Evolutionary conservation across 2,329 filamentous ascomycete species (phyloP), one percentile per base, ranked within the genome.

Genomic region (Penicillium sp.): DNA sequence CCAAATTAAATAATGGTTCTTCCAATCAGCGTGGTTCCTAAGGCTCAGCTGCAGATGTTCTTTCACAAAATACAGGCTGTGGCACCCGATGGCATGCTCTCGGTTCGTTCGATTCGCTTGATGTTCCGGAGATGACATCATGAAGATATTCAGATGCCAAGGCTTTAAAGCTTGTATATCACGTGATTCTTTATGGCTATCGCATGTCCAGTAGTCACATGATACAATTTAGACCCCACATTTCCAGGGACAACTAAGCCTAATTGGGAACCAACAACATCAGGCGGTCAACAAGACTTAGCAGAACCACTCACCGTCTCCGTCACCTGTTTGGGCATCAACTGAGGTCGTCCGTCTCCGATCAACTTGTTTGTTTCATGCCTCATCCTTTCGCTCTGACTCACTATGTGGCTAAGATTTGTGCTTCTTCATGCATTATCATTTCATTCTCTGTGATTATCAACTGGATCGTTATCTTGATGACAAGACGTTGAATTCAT

Each of bases 321-420:
- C 51, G 47, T 61, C 58, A 45, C 55, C 39, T 25, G 23, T 35
- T 54, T 6, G 36, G 55, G 35, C 53, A 36, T 42, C 39, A 42
- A 52, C 29, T 49, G 19, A 19, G 41, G 19, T 38, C 15, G 9
- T 44, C 48, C 31, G 21, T 49, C 23, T 31, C 21, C 19, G 25
- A n/a, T 42, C 29, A 36, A 44, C 53, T 44, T 29, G 21, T 35
- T 51, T 21, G 31, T 31, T 8, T 25, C 19, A 39, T 10, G 29
- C 13, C 43, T 21, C 39, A 38, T 44, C 43, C n/a, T 29, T 43
- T 36, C 35, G 4, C 39, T 55, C 54, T 53, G 47, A 54, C 57
- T 63, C 59, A 58, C 47, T 33, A 61, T 64, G 56, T 50, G 45
- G 43, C 38, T 47, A 23, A 45, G 36, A 49, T 48, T 15, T 6